phyloP scores from a whole-genome alignment of 371 early-diverging fungal species.

The Rhizopus delemar region DNA sequence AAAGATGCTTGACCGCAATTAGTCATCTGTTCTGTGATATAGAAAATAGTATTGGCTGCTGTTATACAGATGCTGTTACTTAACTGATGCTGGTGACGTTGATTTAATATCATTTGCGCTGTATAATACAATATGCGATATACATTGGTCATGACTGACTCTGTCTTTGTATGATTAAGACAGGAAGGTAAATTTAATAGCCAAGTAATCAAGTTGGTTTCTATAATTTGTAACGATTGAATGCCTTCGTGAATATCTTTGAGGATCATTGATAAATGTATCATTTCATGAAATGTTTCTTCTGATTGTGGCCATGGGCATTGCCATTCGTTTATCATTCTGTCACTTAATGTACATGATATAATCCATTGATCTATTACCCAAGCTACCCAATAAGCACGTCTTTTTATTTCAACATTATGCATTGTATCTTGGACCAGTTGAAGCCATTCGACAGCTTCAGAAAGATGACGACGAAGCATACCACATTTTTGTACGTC shows the following conservation, averaged over 20 bases:
- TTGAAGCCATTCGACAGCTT: conserved; percentile 7
- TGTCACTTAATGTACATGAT: conserved; percentile 23
- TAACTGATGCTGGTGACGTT: conserved; percentile 3
- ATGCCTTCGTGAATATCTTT: conserved; percentile 17
- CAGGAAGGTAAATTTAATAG: conserved; percentile 39
- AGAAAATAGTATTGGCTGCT: conserved; percentile 42
- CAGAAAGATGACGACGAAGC: conserved; percentile 26
- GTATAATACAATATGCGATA: conserved; percentile 50
- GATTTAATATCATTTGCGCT: conserved; percentile 37
- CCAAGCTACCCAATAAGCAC: conserved; percentile 44
- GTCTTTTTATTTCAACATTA: conserved; percentile 37
- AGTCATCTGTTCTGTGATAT: conserved; percentile 46
- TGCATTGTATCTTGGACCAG: background rate
- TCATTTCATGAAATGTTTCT: conserved; percentile 44
- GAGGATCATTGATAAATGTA: conserved; percentile 33
- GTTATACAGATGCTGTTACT: conserved; percentile 31
- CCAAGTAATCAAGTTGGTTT: conserved; percentile 35
- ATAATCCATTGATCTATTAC: conserved; percentile 46
- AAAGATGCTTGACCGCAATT: conserved; percentile 22
- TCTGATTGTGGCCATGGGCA: conserved; percentile 41
- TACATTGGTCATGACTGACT: conserved; percentile 37
- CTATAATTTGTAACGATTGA: too few relatives aligned
- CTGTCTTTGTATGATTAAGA: conserved; percentile 32
- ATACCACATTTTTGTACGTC: conserved; percentile 26
- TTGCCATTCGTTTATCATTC: conserved; percentile 14